Conservation (phyloP, 495 filamentous ascomycete species). For the Oidiodendron maius region DNA sequence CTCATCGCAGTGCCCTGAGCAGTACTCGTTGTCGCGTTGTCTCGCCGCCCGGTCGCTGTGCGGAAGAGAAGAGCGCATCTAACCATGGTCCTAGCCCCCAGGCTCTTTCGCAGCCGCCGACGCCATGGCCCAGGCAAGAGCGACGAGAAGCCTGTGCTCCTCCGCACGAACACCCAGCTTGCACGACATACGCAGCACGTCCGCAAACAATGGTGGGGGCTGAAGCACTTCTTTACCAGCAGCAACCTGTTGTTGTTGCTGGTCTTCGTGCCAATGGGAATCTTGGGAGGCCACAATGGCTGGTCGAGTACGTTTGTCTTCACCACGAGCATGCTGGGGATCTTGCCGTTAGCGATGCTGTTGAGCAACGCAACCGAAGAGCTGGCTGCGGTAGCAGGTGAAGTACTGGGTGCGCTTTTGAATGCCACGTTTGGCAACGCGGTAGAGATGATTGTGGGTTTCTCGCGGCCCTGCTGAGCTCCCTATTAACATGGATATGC, state of each 20-base stretch:
- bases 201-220: not conserved
- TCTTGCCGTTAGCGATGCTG: conserved; percentile 76
- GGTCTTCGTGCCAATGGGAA: not conserved
- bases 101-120: no score
- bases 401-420: conserved; percentile 69
- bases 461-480: not conserved
- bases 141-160: no score
- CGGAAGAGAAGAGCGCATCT: no score
- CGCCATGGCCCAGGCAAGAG: no score
- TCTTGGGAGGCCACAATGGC: not conserved
- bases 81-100: no score
- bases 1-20: no score
- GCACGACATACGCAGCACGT: no score
- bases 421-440: conserved; percentile 86
- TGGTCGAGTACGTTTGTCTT: conserved; percentile 59
- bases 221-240: not conserved
- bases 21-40: no score
- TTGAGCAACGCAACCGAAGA: conserved; percentile 70
- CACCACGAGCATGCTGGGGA: conserved; percentile 83
- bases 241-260: not conserved
- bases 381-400: conserved; percentile 60
- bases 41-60: no score
- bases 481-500: no score
- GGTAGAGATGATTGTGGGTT: conserved; percentile 54
- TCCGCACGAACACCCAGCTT: no score